Conservation (phyloP, 441 rosid species). For the Bocquillonia castaneifolia region DNA sequence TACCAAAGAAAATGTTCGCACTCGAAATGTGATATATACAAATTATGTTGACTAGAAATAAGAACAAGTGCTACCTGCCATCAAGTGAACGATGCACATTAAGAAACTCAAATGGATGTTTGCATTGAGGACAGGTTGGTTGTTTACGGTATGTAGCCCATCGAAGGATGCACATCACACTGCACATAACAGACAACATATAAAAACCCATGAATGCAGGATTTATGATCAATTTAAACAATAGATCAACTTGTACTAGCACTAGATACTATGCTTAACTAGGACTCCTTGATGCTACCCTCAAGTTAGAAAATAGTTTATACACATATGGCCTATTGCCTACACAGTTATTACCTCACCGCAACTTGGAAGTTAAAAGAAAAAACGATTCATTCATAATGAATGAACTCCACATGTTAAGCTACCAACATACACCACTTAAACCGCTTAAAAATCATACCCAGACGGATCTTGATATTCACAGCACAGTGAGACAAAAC, state of each 20-base stretch:
- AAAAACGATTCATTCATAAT: neutral
- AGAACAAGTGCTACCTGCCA: conserved; percentile 52
- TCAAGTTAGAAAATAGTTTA: neutral
- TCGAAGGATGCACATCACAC: conserved; percentile 82
- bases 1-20: too few species aligned
- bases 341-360: neutral
- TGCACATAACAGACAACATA: conserved; percentile 31
- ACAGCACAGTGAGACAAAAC: neutral
- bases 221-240: neutral
- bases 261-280: neutral
- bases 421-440: neutral
- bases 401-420: neutral
- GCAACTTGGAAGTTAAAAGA: neutral
- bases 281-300: neutral
- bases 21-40: too few species aligned
- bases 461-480: neutral
- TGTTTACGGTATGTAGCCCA: conserved; percentile 77
- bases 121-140: conserved; percentile 87
- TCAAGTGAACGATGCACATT: conserved; percentile 76
- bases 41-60: neutral
- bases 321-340: neutral
- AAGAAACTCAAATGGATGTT: conserved; percentile 81
- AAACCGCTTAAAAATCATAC: neutral
- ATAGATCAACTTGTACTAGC: neutral
- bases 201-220: conserved; percentile 15